Evolutionary conservation across 345 rosid genomes (phyloP), one percentile per base, ranked within the genome.

Genomic region (Cochlearia excelsa): DNA sequence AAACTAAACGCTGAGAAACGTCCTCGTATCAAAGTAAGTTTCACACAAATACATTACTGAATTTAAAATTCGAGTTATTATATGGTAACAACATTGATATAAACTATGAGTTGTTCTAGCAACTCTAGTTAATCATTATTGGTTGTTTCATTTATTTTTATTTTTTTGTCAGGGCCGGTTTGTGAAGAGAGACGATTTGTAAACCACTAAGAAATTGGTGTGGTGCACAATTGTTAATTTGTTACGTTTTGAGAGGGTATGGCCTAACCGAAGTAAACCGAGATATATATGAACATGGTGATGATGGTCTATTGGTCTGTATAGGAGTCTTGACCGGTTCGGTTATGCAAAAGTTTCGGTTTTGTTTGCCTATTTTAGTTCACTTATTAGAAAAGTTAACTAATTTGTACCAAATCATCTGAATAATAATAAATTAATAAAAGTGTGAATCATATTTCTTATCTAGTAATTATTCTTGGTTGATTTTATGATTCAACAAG

Each of bases 1-100:
- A 92, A 88, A 79, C 84, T 86, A 70, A 92, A 92, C 47, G 98
- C 98, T 1, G 93, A 92, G 75, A 88, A 86, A 44, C 96, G 98
- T 38, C 98, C 98, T 49, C 84, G 98, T 1, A 54, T 86, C 41
- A 92, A 88, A 93, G 95, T 76, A 74, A 8, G 46, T 9, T 44
- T 63, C 38, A 29, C 66, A 33, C 33, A 29, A 11, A 0, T 26
- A 35, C 34, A 27, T 26, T 57, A 16, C 57, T 35, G 11, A n/a
- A n/a, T n/a, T 52, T 35, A 34, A 8, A 27, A 23, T 23, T 23
- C 6, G 29, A 23, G 29, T 23, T 52, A n/a, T n/a, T n/a, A n/a
- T n/a, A n/a, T n/a, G n/a, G n/a, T n/a, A n/a, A n/a, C n/a, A n/a
- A n/a, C 40, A 16, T 26, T 9, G 60, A 37, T 5, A 37, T 4